Evolutionary conservation across 805 yeast species (phyloP).

Genomic region (Wickerhamiella domercqiae): DNA sequence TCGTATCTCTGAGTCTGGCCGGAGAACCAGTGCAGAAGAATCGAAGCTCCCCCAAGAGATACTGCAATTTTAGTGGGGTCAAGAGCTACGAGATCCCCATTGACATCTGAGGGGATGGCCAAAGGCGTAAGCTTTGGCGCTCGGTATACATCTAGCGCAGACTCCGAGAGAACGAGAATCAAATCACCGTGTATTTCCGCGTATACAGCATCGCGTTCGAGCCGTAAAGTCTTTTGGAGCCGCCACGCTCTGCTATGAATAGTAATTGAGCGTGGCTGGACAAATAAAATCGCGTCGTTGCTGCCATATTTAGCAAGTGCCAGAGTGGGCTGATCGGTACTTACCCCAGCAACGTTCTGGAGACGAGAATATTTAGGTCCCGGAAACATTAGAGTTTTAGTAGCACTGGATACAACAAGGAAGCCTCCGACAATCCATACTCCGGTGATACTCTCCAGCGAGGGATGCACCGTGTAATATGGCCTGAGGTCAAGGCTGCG

Average conservation of each 20-base stretch:
- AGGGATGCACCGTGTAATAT: slow-evolving; percentile 6
- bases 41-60: neutral
- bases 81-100: neutral
- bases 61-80: neutral
- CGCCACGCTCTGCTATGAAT: slow-evolving; percentile 2
- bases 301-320: slow-evolving; percentile 4
- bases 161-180: slow-evolving; percentile 2
- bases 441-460: neutral
- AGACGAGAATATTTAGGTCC: slow-evolving; percentile 1
- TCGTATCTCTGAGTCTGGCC: neutral
- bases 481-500: slow-evolving; percentile 4
- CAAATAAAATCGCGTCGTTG: slow-evolving; percentile 2
- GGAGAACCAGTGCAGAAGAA: neutral
- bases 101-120: neutral
- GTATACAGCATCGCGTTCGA: slow-evolving; percentile 1
- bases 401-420: neutral
- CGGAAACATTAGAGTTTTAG: neutral
- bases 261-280: slow-evolving; percentile 5
- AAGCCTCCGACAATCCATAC: slow-evolving; percentile 1
- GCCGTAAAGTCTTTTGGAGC: neutral
- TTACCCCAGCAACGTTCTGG: slow-evolving; percentile 1
- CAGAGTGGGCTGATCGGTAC: slow-evolving; percentile 6
- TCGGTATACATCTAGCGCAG: neutral
- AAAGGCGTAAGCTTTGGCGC: neutral
- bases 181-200: slow-evolving; percentile 5